Conservation (phyloP, 495 filamentous ascomycete genomes). For the Venustampulla echinocandica region DNA sequence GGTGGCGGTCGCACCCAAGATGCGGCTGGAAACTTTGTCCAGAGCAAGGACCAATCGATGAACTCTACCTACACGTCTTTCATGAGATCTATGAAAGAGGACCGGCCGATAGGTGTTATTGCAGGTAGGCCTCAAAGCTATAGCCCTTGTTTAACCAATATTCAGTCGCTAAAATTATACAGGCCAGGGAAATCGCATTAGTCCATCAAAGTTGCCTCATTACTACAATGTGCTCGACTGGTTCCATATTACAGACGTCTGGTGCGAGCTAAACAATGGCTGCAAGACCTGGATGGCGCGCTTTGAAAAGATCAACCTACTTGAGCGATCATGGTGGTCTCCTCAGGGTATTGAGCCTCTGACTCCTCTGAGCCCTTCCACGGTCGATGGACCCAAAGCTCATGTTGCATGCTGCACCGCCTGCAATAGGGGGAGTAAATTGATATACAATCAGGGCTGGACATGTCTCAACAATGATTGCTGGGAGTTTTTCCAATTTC, state of each 20-base stretch:
- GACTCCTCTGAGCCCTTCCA: not conserved
- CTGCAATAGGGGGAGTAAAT: conserved; percentile 26
- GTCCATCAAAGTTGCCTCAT: conserved; percentile 48
- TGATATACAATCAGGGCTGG: conserved; percentile 50
- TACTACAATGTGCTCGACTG: conserved; percentile 63
- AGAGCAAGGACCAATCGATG: conserved; percentile 35
- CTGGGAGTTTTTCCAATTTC: conserved; percentile 45
- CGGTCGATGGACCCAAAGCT: conserved; percentile 3
- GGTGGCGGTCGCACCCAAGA: conserved; percentile 44
- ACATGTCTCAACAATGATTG: conserved; percentile 58
- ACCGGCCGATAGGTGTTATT: conserved; percentile 46
- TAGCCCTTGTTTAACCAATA: not conserved
- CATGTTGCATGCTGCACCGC: not conserved
- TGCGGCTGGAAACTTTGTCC: conserved; percentile 34
- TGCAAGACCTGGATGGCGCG: conserved; percentile 48
- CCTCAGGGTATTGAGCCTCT: conserved; percentile 26
- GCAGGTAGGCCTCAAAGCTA: conserved; percentile 36
- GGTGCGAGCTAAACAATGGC: conserved; percentile 49
- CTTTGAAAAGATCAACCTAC: conserved; percentile 60
- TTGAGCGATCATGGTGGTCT: conserved; percentile 62
- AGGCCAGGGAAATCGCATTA: conserved; percentile 45
- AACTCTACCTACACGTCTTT: conserved; percentile 29
- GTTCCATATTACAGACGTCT: conserved; percentile 65
- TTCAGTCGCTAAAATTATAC: conserved; percentile 9
- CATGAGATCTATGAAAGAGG: conserved; percentile 25